phyloP scores from a whole-genome alignment of 768 basidiomycete genomes.

The Tulasnella sp. region DNA sequence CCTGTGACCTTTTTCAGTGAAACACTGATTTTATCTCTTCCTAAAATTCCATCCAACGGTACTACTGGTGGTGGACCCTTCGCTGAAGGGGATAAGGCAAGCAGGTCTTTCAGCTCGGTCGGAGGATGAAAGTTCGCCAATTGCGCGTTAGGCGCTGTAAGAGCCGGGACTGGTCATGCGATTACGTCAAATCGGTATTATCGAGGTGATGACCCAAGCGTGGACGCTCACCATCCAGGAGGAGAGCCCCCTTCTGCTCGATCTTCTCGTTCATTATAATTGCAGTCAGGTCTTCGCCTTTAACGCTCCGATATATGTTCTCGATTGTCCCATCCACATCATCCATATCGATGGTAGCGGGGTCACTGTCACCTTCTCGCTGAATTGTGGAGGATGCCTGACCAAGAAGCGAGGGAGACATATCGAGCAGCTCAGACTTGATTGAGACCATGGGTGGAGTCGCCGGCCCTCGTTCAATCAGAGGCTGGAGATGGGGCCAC shows the following conservation, averaged over 20 bases:
- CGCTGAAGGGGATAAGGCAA: conserved; percentile 18
- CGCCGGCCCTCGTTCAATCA: background rate
- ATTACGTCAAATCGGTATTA: background rate
- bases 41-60: background rate
- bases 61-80: background rate
- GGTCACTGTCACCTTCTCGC: conserved; percentile 15
- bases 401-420: conserved; percentile 28
- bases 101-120: background rate
- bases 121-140: conserved; percentile 12
- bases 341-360: conserved; percentile 18
- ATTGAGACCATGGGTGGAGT: background rate
- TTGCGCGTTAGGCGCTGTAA: conserved; percentile 45
- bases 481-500: conserved; percentile 24
- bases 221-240: conserved; percentile 46
- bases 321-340: conserved; percentile 1
- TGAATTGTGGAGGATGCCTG: conserved; percentile 27
- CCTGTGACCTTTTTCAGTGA: conserved; percentile 46
- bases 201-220: too few relatives aligned
- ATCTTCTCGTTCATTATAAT: conserved; percentile 46
- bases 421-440: conserved; percentile 15
- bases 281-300: conserved; percentile 25
- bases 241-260: conserved; percentile 37
- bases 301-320: conserved; percentile 25
- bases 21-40: conserved; percentile 23
- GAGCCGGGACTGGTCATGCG: conserved; percentile 37